Base-by-base conservation (phyloP, 1,284 basidiomycete genomes). In the Rhizoctonia solani region DNA sequence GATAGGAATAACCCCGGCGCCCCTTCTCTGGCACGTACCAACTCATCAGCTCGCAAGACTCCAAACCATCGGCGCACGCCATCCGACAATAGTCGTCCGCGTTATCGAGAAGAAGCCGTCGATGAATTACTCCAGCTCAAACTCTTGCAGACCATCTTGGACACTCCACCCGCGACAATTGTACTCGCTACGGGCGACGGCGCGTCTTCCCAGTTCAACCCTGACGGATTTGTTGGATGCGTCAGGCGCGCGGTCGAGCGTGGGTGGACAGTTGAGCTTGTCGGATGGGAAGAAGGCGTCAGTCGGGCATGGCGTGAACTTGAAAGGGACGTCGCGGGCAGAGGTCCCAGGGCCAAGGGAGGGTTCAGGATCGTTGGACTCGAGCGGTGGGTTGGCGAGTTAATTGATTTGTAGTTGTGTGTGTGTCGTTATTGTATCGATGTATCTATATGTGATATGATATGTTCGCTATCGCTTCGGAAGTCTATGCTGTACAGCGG, bases 171-270 rank as follows among this genome's bases (percentile, higher is more conserved):
- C 1, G 84, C 87, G 4, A 93, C 91, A 21, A 90, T 95, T 72
- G 87, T 95, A 41, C 83, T 95, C 37, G 93, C 91, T 1, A 95
- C 93, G 0, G 93, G 93, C 2, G 93, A 95, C 75, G 92, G 92
- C 21, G 91, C 92, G 73, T 87, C 88, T 11, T 90, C 90, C 1
- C 88, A 95, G 75, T 95, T 93, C 75, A 93, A 87, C 75, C 89
- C 91, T 69, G 89, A 93, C 72, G 92, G 92, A 2, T 95, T 95
- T 77, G 76, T 92, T 29, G 91, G 92, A 0, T 88, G 89, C 58
- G 90, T 93, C 13, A 80, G 89, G 65, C 86, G 87, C 11, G 93
- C 93, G 9, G 77, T 95, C 73, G 87, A 86, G 76, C 84, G 87
- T 61, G 93, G 93, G 1, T 95, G 93, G 93, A 82, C 81, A 69